Base-by-base conservation (phyloP, 768 basidiomycete species). In the Mrakia frigida region DNA sequence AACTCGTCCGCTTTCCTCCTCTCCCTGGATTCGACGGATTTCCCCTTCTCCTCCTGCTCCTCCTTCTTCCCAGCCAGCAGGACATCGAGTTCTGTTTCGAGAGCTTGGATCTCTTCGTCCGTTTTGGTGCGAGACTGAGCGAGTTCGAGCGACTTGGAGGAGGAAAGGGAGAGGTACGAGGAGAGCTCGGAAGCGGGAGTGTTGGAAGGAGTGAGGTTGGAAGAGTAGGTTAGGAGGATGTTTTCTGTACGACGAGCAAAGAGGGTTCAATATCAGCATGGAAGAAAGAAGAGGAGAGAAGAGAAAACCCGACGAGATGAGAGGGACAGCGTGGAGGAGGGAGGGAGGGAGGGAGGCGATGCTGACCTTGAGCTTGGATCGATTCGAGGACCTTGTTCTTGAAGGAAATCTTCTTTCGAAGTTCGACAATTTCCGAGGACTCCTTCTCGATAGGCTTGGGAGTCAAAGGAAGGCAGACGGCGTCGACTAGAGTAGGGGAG, bases 31-130 rank as follows among this genome's bases (percentile, higher is more conserved):
- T 68, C 37, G 21, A 6, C 25, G 23, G 65, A 81, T 80, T 28
- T 84, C 1, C 65, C 65, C 35, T 68, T 41, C 18, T 41, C 25
- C 25, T n/a, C 65, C 25, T 25, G 35, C 39, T 13, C 35, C 1
- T 23, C 65, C 25, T 68, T n/a, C 65, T 43, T 37, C 10, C 37
- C 13, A 3, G 18, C 2, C 23, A 39, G 37, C 2, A 68, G 37
- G 0, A 39, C 35, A 0, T n/a, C 81, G 16, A 88, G 85, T 77
- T 86, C 79, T 61, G 86, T 86, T 41, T 85, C 81, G 33, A 87
- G 59, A 23, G 81, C 81, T 10, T 80, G 77, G 11, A 86, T 83
- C 23, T 83, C 82, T 10, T 82, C 80, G 33, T 85, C 71, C 72
- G 83, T 84, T 78, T 83, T 81, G 50, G 82, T 81, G 13, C 85